phyloP scores from a whole-genome alignment of 2,329 filamentous ascomycete species.

The Penicillium glabrum region DNA sequence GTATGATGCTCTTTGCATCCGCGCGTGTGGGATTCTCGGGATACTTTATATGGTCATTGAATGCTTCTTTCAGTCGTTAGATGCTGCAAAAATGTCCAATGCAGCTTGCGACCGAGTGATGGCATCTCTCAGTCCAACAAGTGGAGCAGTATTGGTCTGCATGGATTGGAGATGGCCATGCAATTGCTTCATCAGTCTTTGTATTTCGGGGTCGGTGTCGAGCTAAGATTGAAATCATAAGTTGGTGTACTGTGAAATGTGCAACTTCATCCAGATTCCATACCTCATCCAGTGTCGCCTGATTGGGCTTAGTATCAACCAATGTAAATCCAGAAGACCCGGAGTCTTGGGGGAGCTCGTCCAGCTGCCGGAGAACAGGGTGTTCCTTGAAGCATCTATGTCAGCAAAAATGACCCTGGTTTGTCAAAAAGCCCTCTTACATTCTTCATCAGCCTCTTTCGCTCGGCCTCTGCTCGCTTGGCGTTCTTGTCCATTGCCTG shows the following conservation, averaged over 20 bases:
- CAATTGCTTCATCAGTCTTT: slow-evolving; percentile 39
- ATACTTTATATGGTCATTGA: neutral
- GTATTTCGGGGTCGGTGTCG: slow-evolving; percentile 38
- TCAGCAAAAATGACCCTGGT: slow-evolving; percentile 10
- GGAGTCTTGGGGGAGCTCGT: slow-evolving; percentile 20
- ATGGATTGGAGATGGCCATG: slow-evolving; percentile 46
- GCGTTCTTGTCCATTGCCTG: slow-evolving; percentile 46
- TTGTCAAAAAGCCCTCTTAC: slow-evolving; percentile 21
- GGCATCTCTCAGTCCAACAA: slow-evolving; percentile 38
- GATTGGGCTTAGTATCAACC: slow-evolving; percentile 22
- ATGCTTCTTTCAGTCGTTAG: slow-evolving; percentile 32
- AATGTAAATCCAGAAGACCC: slow-evolving; percentile 29
- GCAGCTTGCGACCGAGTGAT: slow-evolving; percentile 39
- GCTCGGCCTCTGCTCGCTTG: slow-evolving; percentile 39
- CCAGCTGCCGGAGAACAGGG: slow-evolving; percentile 38
- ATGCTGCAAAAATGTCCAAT: slow-evolving; percentile 29
- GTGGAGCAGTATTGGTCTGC: slow-evolving; percentile 41
- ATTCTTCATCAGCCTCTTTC: slow-evolving; percentile 43
- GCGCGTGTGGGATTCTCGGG: neutral
- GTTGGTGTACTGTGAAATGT: neutral
- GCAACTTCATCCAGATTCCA: neutral
- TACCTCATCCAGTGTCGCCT: slow-evolving; percentile 37
- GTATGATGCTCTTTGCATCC: neutral
- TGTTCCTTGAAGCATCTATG: slow-evolving; percentile 34
- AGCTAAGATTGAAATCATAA: slow-evolving; percentile 26